A percentile compares a stretch with the other conserved stretches of the same genome.
Conservation (phyloP, 1,284 basidiomycete genomes). For the Schizophyllum amplum region DNA sequence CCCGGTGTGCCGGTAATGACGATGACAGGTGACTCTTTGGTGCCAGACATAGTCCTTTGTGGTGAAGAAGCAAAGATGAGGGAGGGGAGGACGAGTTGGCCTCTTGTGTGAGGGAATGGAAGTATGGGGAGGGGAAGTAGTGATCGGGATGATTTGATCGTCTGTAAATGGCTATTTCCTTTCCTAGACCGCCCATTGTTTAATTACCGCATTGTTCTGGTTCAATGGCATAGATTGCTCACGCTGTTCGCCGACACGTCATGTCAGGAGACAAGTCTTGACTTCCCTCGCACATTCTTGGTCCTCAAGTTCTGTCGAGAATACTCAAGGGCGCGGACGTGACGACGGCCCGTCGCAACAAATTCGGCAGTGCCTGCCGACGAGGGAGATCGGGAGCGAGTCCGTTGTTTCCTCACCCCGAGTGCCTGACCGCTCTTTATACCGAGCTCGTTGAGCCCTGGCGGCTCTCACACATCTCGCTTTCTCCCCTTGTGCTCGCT, state of each 20-base stretch:
- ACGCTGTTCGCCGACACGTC: too few species aligned
- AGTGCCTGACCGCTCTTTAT: not conserved
- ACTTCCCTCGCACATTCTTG: too few species aligned
- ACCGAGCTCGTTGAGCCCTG: not conserved
- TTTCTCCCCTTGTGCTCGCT: too few species aligned
- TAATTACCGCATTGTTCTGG: too few species aligned
- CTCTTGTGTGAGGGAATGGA: not conserved
- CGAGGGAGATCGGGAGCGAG: not conserved
- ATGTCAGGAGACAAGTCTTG: too few species aligned
- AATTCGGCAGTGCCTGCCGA: not conserved
- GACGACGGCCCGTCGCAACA: not conserved
- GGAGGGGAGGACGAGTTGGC: not conserved
- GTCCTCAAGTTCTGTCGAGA: not conserved
- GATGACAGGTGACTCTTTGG: conserved; percentile 59
- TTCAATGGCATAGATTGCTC: too few species aligned
- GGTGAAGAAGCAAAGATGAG: too few species aligned
- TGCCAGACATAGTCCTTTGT: too few species aligned
- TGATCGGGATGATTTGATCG: not conserved
- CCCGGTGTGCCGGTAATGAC: conserved; percentile 90
- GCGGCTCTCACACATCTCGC: not conserved
- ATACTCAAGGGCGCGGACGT: too few species aligned
- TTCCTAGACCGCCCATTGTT: too few species aligned
- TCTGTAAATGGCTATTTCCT: not conserved
- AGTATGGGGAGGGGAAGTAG: not conserved
- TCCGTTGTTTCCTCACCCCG: not conserved